Conservation (phyloP, 495 filamentous ascomycete genomes). For the Margaritispora aquatica region DNA sequence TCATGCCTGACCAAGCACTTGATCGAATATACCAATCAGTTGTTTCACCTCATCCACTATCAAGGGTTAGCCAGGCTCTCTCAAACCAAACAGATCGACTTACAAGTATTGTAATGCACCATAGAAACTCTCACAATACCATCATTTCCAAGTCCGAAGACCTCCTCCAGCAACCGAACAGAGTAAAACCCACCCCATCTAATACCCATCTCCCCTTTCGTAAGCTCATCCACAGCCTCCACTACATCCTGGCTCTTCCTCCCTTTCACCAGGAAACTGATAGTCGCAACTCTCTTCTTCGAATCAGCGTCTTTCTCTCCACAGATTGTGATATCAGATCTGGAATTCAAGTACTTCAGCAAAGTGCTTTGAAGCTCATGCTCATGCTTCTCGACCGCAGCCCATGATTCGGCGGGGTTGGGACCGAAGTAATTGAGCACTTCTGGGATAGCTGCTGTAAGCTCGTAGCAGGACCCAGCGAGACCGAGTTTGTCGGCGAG, state of each 20-base stretch:
- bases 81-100: slow-evolving; percentile 25
- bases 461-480: slow-evolving; percentile 60
- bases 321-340: slow-evolving; percentile 46
- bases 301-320: slow-evolving; percentile 43
- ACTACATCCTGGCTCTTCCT: slow-evolving; percentile 51
- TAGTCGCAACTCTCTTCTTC: slow-evolving; percentile 49
- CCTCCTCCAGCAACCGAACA: slow-evolving; percentile 50
- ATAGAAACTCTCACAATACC: slow-evolving; percentile 65
- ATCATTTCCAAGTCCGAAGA: slow-evolving; percentile 48
- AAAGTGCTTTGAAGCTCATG: slow-evolving; percentile 49
- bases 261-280: slow-evolving; percentile 59
- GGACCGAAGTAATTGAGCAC: slow-evolving; percentile 50
- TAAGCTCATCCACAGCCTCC: slow-evolving; percentile 50
- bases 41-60: slow-evolving; percentile 49
- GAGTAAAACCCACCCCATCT: slow-evolving; percentile 67
- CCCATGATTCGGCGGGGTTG: slow-evolving; percentile 35
- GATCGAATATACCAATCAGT: slow-evolving; percentile 41
- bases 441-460: slow-evolving; percentile 49
- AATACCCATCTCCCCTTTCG: slow-evolving; percentile 44
- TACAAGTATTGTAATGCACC: slow-evolving; percentile 71
- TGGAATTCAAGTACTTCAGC: slow-evolving; percentile 44
- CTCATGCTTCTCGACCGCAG: slow-evolving; percentile 50
- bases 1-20: slow-evolving; percentile 10
- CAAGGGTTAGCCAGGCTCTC: slow-evolving; percentile 16
- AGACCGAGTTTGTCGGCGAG: slow-evolving; percentile 60